Evolutionary conservation across 140 eudicot genomes (phyloP), one percentile per base, ranked within the genome.

Genomic region (Ambrosia hybrid): DNA sequence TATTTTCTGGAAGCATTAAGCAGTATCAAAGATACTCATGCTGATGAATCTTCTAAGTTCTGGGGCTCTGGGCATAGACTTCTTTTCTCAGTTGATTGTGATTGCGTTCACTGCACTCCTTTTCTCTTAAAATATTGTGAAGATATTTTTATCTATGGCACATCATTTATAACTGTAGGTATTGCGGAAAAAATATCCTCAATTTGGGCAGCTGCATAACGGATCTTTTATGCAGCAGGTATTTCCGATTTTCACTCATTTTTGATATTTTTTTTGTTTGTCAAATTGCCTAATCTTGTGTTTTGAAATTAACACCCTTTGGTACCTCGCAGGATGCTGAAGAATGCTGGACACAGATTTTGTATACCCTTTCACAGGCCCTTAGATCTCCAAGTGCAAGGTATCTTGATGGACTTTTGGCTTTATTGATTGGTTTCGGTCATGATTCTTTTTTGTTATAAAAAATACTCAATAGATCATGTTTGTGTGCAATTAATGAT

Each of bases 161-260:
- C 66, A 36, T 70, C 34, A 43, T 71, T 59, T 51, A 65, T 61
- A 33, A 74, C 51, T 9, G 72, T 81, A 94, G 99, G 94, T 84
- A 52, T 76, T 94, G 87, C 91, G 94, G 81, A 90, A 87, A 69
- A 94, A 94, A 81, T 94, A 82, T 73, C 99, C 99, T 81, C 99
- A 94, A 62, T 90, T 94, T 75, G 99, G 97, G 68, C 99, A 93
- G 87, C 94, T 82, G 73, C 85, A 90, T 53, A 94, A 94, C 81
- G 99, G 97, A 46, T 67, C 87, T 39, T 94, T 85, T 82, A 94
- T 94, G 99, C 96, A 94, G 74, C 99, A 94, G 99, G 99, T 94
- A 79, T 41, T 5, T 60, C 17, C 38, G 12, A 36, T 7, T 41
- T 41, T 60, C 46, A 14, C 51, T 15, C 8, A 6, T 12, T 21